phyloP scores from a whole-genome alignment of 768 basidiomycete species.

The Phlegmacium glaucopus region DNA sequence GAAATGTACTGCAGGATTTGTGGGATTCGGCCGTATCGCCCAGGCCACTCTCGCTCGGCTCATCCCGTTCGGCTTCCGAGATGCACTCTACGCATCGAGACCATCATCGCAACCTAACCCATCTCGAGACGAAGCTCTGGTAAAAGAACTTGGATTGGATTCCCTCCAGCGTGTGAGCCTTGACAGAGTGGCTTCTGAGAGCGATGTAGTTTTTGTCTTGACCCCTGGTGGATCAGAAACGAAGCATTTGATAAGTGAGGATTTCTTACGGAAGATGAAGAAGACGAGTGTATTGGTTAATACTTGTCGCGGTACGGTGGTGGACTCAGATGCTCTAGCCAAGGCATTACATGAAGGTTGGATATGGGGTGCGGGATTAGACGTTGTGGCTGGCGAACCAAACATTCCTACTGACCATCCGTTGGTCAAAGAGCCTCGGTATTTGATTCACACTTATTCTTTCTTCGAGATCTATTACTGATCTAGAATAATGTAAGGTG shows the following conservation, averaged over 20 bases:
- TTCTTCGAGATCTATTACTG: neutral
- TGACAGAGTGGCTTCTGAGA: conserved; percentile 68
- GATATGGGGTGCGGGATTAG: conserved; percentile 92
- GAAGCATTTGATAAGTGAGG: conserved; percentile 65
- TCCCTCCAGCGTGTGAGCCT: conserved; percentile 58
- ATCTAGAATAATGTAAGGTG: conserved; percentile 44
- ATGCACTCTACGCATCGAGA: conserved; percentile 65
- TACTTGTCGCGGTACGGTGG: conserved; percentile 77
- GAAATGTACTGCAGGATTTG: conserved; percentile 76
- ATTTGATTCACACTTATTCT: conserved; percentile 7
- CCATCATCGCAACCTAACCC: conserved; percentile 47
- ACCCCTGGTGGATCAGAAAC: conserved; percentile 74
- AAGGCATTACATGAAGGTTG: conserved; percentile 70
- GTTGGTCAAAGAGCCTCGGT: conserved; percentile 76
- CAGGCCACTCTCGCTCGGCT: conserved; percentile 80
- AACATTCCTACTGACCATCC: conserved; percentile 70
- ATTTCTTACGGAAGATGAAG: conserved; percentile 84
- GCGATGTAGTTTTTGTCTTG: conserved; percentile 84
- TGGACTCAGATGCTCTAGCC: conserved; percentile 88
- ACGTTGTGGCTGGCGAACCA: conserved; percentile 94
- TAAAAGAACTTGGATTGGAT: conserved; percentile 26
- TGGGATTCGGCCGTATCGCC: conserved; percentile 94
- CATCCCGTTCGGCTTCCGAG: conserved; percentile 76
- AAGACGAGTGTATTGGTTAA: conserved; percentile 80
- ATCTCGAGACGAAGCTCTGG: conserved; percentile 36